Percentiles rank a stretch among this genome's conserved stretches.
Conservation (phyloP, 345 rosid species). For the Aethionema arabicum region DNA sequence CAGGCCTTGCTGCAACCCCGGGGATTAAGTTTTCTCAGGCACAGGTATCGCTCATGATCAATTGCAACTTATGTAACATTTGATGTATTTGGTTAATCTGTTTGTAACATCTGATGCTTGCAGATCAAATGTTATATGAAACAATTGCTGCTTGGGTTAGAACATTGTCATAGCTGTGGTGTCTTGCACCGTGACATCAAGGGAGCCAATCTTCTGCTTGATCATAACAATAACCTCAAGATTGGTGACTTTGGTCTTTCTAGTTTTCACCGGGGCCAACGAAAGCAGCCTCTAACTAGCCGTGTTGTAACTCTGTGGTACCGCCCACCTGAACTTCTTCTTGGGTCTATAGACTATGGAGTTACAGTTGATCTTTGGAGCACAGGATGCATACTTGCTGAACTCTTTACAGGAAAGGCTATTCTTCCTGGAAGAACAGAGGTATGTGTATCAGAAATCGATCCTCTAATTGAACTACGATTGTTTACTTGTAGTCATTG, state of each 20-base stretch:
- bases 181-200: conserved; percentile 71
- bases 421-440: conserved; percentile 43
- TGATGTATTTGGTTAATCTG: neutral
- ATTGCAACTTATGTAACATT: conserved; percentile 8
- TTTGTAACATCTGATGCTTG: conserved; percentile 11
- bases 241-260: conserved; percentile 74
- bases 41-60: conserved; percentile 41
- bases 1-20: conserved; percentile 58
- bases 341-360: conserved; percentile 42
- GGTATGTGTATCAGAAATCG: conserved; percentile 9
- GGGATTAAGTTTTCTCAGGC: conserved; percentile 57
- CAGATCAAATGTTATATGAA: conserved; percentile 73
- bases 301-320: conserved; percentile 47
- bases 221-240: conserved; percentile 55
- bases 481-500: neutral
- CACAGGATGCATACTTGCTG: conserved; percentile 43
- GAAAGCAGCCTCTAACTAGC: conserved; percentile 41
- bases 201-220: conserved; percentile 62
- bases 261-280: conserved; percentile 40
- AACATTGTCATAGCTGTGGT: conserved; percentile 66
- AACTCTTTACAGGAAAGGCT: conserved; percentile 39
- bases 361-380: conserved; percentile 44
- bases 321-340: conserved; percentile 43
- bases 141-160: conserved; percentile 61
- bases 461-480: no score